Evolutionary conservation across 2,329 filamentous ascomycete genomes (phyloP).

Genomic region (Huntiella bhutanensis): DNA sequence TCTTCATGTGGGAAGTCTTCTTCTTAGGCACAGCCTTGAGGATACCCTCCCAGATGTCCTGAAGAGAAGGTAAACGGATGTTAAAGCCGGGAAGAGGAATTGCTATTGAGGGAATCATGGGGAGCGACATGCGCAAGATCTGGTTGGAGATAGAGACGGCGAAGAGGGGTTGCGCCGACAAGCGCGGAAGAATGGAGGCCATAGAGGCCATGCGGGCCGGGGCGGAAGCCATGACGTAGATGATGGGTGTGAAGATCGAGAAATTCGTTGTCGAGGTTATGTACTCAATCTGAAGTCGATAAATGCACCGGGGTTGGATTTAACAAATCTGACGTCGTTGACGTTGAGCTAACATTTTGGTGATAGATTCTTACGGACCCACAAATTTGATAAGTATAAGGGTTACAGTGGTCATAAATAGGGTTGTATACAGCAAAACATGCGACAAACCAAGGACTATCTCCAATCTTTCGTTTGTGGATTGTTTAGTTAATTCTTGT

Average conservation of each 20-base stretch:
- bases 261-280: neutral
- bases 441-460: too few species aligned
- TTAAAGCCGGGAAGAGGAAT: constrained; percentile 43
- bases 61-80: constrained; percentile 36
- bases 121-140: constrained; percentile 14
- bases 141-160: constrained; percentile 4
- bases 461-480: too few species aligned
- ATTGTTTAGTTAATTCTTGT: too few species aligned
- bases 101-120: constrained; percentile 33
- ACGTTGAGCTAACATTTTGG: neutral
- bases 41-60: constrained; percentile 81
- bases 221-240: neutral
- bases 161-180: constrained; percentile 3
- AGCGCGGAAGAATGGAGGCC: constrained; percentile 5
- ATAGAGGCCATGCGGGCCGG: constrained; percentile 7
- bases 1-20: constrained; percentile 95
- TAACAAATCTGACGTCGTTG: neutral
- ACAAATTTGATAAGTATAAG: too few species aligned
- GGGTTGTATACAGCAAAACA: too few species aligned
- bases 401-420: too few species aligned
- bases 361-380: too few species aligned
- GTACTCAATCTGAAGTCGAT: too few species aligned
- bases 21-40: constrained; percentile 92
- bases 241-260: neutral
- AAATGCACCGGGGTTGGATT: neutral